Conservation (phyloP, 139 green algal genomes). For the Ostreobium quekettii region DNA sequence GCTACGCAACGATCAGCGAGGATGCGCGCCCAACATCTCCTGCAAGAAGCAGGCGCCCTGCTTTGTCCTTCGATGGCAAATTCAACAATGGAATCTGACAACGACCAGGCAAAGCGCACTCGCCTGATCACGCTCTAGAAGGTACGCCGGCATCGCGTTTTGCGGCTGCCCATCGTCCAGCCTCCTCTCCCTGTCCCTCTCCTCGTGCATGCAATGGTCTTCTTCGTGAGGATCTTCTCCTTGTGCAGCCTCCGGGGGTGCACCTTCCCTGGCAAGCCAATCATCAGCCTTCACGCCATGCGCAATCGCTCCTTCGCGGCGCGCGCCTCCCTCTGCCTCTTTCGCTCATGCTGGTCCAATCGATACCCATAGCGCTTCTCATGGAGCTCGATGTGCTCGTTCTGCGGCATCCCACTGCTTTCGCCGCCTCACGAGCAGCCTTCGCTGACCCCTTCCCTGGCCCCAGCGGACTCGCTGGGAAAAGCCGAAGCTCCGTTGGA, state of each 20-base stretch:
- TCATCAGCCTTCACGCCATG: slow-evolving; percentile 25
- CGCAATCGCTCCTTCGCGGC: slow-evolving; percentile 16
- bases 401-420: slow-evolving; percentile 99
- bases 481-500: no score
- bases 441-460: no score
- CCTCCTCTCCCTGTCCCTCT: slow-evolving; percentile 87
- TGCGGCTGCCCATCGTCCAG: slow-evolving; percentile 75
- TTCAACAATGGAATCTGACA: no score
- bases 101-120: no score
- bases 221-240: slow-evolving; percentile 98
- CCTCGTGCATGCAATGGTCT: slow-evolving; percentile 98
- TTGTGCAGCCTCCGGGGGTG: slow-evolving; percentile 91
- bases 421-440: no score
- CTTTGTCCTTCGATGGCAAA: no score
- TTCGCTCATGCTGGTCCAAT: slow-evolving; percentile 80
- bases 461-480: no score
- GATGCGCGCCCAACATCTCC: no score
- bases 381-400: slow-evolving; percentile 96
- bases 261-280: slow-evolving; percentile 95
- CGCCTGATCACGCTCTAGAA: slow-evolving; percentile 96
- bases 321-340: slow-evolving; percentile 90
- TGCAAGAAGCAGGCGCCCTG: no score
- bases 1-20: no score
- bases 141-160: slow-evolving; percentile 90
- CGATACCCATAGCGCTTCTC: slow-evolving; percentile 83